phyloP scores from a whole-genome alignment of 768 basidiomycete species.

The Suillus subalutaceus region DNA sequence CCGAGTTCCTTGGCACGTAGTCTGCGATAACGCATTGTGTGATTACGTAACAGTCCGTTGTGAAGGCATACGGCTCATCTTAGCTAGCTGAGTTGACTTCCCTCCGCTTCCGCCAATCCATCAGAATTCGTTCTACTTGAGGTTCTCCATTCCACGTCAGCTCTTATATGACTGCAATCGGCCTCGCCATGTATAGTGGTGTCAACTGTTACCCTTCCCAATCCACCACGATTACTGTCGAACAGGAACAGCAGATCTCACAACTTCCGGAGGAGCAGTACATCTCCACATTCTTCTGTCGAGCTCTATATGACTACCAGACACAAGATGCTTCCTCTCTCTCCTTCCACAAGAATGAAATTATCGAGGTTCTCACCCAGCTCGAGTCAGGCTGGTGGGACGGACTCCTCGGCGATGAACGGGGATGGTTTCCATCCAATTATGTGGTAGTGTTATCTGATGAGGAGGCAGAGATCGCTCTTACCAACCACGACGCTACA shows the following conservation, averaged over 20 bases:
- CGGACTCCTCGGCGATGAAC: constrained; percentile 83
- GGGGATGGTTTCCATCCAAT: constrained; percentile 98
- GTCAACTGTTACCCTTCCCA: constrained; percentile 19
- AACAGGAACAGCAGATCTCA: constrained; percentile 21
- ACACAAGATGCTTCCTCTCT: constrained; percentile 89
- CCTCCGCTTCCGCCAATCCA: constrained; percentile 10
- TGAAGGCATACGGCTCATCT: constrained; percentile 15
- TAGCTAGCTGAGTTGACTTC: constrained; percentile 19
- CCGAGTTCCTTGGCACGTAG: not conserved
- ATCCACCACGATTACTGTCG: constrained; percentile 23
- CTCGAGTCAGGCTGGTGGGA: constrained; percentile 99
- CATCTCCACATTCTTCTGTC: constrained; percentile 79
- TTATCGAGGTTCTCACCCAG: constrained; percentile 91
- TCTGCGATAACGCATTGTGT: constrained; percentile 9
- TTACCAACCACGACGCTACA: constrained; percentile 38
- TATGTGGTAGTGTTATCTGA: constrained; percentile 83
- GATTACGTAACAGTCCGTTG: constrained; percentile 30
- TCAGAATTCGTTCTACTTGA: constrained; percentile 15
- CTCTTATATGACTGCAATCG: constrained; percentile 28
- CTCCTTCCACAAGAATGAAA: constrained; percentile 82
- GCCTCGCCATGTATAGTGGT: constrained; percentile 25
- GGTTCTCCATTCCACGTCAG: constrained; percentile 9
- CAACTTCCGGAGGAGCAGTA: constrained; percentile 55
- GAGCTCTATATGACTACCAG: constrained; percentile 89
- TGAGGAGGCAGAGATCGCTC: constrained; percentile 74